Conservation (phyloP, 345 rosid species). For the Lepidium sativum region DNA sequence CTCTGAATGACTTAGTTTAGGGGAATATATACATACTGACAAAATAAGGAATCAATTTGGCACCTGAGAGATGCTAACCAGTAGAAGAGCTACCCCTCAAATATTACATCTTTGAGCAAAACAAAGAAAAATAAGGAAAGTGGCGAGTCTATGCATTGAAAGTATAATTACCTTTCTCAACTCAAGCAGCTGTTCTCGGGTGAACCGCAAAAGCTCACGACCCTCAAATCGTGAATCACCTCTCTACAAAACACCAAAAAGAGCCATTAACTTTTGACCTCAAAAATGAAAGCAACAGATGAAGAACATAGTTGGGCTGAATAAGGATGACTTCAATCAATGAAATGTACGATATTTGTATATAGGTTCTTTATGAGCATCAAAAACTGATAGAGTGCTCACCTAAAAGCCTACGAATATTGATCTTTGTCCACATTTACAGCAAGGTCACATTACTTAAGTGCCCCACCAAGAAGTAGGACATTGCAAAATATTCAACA, state of each 20-base stretch:
- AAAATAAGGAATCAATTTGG: not conserved
- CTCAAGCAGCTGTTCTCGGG: slow-evolving; percentile 69
- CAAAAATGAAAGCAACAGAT: not conserved
- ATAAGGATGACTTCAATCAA: not conserved
- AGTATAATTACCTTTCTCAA: slow-evolving; percentile 46
- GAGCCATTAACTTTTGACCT: not conserved
- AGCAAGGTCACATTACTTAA: slow-evolving; percentile 50
- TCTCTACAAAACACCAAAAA: slow-evolving; percentile 34
- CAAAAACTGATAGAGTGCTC: slow-evolving; percentile 36
- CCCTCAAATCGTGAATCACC: slow-evolving; percentile 61
- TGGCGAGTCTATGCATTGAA: not conserved
- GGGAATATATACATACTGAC: not conserved
- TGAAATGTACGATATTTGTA: not conserved
- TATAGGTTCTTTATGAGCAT: slow-evolving; percentile 48
- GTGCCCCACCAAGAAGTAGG: slow-evolving; percentile 79
- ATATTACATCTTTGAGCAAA: not conserved
- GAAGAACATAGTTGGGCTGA: not conserved
- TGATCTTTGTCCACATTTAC: slow-evolving; percentile 66
- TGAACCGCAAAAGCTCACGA: slow-evolving; percentile 50
- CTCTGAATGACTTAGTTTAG: not conserved
- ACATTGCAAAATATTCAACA: slow-evolving; percentile 25
- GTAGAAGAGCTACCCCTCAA: not conserved
- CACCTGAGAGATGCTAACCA: not conserved
- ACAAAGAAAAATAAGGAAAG: not conserved
- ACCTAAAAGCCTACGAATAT: slow-evolving; percentile 55